A percentile compares a stretch with the other conserved stretches of the same genome.
Evolutionary conservation across 2,329 filamentous ascomycete species (phyloP).

Genomic region (Diplodia seriata): DNA sequence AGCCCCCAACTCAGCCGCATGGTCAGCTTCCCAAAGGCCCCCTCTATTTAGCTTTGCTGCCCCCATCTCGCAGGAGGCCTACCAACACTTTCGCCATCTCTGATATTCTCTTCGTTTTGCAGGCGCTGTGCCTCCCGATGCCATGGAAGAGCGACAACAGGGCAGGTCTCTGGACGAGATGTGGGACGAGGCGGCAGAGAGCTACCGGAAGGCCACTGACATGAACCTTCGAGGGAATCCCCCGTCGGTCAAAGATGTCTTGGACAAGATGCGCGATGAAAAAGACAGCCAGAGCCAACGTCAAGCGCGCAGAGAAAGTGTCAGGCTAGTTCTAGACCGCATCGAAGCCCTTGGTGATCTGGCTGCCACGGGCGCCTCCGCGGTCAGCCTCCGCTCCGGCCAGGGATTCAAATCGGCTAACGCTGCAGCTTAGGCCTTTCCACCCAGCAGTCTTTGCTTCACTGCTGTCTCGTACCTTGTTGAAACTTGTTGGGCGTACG

Average conservation of each 20-base stretch:
- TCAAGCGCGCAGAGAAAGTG: not conserved
- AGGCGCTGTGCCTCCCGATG: no score
- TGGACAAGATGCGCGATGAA: not conserved
- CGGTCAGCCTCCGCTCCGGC: not conserved
- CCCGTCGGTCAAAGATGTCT: not conserved
- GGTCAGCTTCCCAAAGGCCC: no score
- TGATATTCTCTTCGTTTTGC: no score
- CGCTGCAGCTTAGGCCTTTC: not conserved
- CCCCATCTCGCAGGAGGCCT: no score
- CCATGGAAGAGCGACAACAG: constrained; percentile 37
- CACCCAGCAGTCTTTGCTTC: constrained; percentile 4
- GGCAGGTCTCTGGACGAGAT: not conserved
- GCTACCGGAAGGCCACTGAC: not conserved
- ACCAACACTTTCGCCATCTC: no score
- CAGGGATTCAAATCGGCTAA: not conserved
- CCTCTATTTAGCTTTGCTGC: no score
- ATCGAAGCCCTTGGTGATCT: not conserved
- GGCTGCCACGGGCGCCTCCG: not conserved
- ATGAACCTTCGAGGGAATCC: not conserved
- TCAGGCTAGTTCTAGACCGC: not conserved
- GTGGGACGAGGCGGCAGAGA: constrained; percentile 2
- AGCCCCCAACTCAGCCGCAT: no score
- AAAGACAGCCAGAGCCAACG: not conserved
- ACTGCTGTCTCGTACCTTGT: constrained; percentile 15
- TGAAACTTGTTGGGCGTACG: constrained; percentile 6